Evolutionary conservation across 306 rosid genomes (phyloP).

Genomic region (Gillenia trifoliata): DNA sequence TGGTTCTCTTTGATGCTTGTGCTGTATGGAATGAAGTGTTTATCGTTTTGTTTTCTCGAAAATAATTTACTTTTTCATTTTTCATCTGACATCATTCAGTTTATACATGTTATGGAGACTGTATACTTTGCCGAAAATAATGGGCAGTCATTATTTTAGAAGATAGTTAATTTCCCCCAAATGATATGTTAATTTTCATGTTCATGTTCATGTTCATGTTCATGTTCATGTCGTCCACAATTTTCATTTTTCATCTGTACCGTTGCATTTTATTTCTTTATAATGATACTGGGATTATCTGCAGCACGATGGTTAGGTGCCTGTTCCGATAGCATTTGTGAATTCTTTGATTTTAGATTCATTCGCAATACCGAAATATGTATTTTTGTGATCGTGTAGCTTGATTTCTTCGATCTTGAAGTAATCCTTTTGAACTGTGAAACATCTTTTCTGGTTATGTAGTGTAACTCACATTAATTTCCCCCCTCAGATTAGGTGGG

Average conservation of each 20-base stretch:
- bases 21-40: not conserved
- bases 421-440: not conserved
- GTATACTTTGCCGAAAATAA: not conserved
- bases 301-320: not conserved
- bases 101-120: not conserved
- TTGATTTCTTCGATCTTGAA: not conserved
- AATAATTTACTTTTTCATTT: not conserved
- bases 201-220: too few species aligned
- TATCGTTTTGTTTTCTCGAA: not conserved
- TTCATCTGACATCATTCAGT: not conserved
- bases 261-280: not conserved
- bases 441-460: not conserved
- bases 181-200: not conserved
- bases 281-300: not conserved
- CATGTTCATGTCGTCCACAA: not conserved
- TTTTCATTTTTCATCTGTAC: not conserved
- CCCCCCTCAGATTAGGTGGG: conserved; percentile 48
- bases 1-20: not conserved
- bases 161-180: not conserved
- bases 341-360: not conserved
- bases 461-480: not conserved
- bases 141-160: not conserved
- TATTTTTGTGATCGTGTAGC: not conserved
- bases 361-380: not conserved
- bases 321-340: not conserved